Evolutionary conservation across 1,139 yeast genomes (phyloP), one percentile per base, ranked within the genome.

Genomic region (Tardiomyces digboiensis): DNA sequence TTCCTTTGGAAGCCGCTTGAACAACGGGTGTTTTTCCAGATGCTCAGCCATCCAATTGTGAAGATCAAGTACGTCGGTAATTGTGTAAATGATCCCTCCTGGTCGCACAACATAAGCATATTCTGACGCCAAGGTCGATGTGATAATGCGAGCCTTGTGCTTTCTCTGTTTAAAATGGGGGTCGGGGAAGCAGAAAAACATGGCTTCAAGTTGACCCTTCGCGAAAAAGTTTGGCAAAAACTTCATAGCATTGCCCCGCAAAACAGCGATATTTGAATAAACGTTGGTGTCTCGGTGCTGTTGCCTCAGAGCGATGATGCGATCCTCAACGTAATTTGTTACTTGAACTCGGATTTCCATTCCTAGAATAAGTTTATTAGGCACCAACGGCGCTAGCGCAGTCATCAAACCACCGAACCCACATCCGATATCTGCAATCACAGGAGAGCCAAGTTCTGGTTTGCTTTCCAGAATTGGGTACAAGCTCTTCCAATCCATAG

Each of bases 341-440:
- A 91, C 98, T 65, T 91, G 99, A 16, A 88, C 96, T 58, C 99
- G 76, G 58, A 91, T 93, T 66, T 91, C 99, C 96, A 89, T 87
- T 19, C 97, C 97, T 43, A 91, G 70, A 42, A 88, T 81, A 57
- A 86, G 70, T 19, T 73, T 75, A 2, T 82, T 75, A 1, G 93
- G 89, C 51, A 82, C 82, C 44, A 70, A 78, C 2, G 89, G 84
- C 2, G 96, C 83, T 46, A 91, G 72, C 42, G 87, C 83, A 41
- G 85, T 79, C 57, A 87, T 64, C 48, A 91, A 71, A 0, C 99
- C 99, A 42, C 99, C 99, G 62, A 85, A 91, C 1, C 99, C 99
- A 67, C 99, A 91, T 14, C 99, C 99, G 48, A 91, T 78, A 61
- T 91, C 99, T 3, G 97, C 97, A 45, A 91, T 82, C 45, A 88